phyloP scores from a whole-genome alignment of 1,139 yeast genomes.

The Taphrina wiesneri region DNA sequence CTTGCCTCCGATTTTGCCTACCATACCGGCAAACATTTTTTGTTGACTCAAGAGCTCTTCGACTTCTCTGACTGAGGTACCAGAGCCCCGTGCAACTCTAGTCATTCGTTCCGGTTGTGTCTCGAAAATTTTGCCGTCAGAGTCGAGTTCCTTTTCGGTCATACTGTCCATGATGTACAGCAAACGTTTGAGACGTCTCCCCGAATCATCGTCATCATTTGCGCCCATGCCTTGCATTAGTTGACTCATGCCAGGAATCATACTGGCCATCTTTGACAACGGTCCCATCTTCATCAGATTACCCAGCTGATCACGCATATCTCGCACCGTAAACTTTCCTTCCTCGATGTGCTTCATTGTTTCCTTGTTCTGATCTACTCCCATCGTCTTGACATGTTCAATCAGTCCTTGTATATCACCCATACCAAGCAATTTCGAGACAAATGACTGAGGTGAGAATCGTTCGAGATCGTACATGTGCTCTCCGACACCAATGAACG shows the following conservation, averaged over 20 bases:
- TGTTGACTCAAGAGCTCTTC: conserved; percentile 92
- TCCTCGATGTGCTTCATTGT: conserved; percentile 91
- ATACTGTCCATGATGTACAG: conserved; percentile 92
- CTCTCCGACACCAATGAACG: conserved; percentile 97
- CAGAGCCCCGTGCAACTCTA: conserved; percentile 94
- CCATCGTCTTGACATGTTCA: conserved; percentile 88
- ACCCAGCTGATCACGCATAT: conserved; percentile 92
- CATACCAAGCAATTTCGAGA: conserved; percentile 86
- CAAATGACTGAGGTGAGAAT: conserved; percentile 84
- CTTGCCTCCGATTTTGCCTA: conserved; percentile 63
- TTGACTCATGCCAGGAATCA: conserved; percentile 87
- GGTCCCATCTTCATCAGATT: conserved; percentile 96
- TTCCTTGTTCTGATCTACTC: conserved; percentile 79
- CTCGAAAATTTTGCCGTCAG: conserved; percentile 80
- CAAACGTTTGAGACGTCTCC: conserved; percentile 79
- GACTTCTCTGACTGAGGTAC: conserved; percentile 88
- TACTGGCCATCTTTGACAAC: conserved; percentile 82
- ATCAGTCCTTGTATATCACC: conserved; percentile 93
- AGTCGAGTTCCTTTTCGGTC: conserved; percentile 83
- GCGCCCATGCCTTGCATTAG: conserved; percentile 68
- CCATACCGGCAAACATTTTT: conserved; percentile 93
- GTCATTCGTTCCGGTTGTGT: conserved; percentile 82
- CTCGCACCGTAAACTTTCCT: conserved; percentile 89
- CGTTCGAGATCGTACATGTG: conserved; percentile 91
- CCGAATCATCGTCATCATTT: conserved; percentile 75